A percentile compares a stretch with the other conserved stretches of the same genome.
Evolutionary conservation across 768 basidiomycete genomes (phyloP).

Genomic region (Leccinum imitatum): DNA sequence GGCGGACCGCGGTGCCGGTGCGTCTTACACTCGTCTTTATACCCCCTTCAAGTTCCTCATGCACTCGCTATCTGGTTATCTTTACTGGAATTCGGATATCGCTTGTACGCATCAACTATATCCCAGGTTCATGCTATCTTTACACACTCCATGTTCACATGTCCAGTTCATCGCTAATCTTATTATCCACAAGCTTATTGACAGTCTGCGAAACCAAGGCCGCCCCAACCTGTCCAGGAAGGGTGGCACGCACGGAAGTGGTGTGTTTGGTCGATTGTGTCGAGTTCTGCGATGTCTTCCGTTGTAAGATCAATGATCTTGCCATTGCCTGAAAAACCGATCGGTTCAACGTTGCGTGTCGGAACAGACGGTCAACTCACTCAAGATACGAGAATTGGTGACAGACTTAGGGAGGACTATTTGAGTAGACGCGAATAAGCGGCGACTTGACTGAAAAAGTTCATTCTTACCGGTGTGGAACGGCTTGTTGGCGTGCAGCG

Average conservation of each 20-base stretch:
- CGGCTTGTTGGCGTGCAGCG: slow-evolving; percentile 68
- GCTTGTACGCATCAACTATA: slow-evolving; percentile 2
- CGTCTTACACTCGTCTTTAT: slow-evolving; percentile 4
- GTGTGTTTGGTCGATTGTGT: slow-evolving; percentile 57
- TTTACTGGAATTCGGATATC: slow-evolving; percentile 4
- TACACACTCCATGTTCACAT: slow-evolving; percentile 2
- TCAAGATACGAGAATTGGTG: slow-evolving; percentile 61
- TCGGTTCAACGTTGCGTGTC: background rate
- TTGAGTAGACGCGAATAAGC: background rate
- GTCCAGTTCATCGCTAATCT: background rate
- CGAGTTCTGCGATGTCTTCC: slow-evolving; percentile 59
- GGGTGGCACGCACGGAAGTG: slow-evolving; percentile 69
- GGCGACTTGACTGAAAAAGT: background rate
- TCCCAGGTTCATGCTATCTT: slow-evolving; percentile 2
- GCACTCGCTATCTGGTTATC: slow-evolving; percentile 1
- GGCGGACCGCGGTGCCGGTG: too few species aligned
- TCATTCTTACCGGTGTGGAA: slow-evolving; percentile 45
- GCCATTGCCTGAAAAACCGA: slow-evolving; percentile 46
- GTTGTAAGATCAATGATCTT: slow-evolving; percentile 59
- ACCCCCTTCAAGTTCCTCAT: background rate
- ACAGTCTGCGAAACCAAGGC: slow-evolving; percentile 61
- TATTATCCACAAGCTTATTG: slow-evolving; percentile 21
- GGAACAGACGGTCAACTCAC: slow-evolving; percentile 32
- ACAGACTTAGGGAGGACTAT: slow-evolving; percentile 77
- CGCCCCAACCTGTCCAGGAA: slow-evolving; percentile 60